These are phyloP conservation scores for Arthrobotrys musiformis DNA, from an alignment of 2,329 filamentous ascomycete species.

Conservation along the genomic window DNA sequence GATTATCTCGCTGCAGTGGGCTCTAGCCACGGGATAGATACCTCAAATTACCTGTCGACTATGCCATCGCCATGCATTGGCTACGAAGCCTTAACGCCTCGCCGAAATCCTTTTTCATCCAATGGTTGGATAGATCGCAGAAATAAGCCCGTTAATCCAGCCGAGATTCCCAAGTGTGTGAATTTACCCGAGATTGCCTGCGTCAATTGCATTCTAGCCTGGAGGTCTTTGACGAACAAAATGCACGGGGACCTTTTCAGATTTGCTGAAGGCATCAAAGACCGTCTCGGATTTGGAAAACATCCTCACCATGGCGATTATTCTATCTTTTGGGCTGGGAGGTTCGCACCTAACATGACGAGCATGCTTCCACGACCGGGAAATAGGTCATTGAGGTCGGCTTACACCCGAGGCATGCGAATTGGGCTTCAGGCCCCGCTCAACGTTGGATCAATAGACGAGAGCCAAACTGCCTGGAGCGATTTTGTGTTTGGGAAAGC, in stretches of 20 bases:
- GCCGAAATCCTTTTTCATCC: conserved; percentile 12
- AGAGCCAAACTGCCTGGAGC: conserved; percentile 34
- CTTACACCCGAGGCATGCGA: conserved; percentile 9
- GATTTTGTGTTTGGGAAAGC: conserved; percentile 17
- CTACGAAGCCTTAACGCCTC: conserved; percentile 30
- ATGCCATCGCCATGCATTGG: conserved; percentile 42
- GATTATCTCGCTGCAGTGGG: conserved; percentile 2
- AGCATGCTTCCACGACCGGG: not conserved
- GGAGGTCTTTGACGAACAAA: conserved; percentile 28
- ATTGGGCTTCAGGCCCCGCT: conserved; percentile 7
- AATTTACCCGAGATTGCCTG: conserved; percentile 28
- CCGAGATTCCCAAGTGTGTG: conserved; percentile 40
- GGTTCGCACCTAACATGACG: conserved; percentile 2
- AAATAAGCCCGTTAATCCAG: conserved; percentile 8
- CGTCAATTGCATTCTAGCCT: conserved; percentile 43
- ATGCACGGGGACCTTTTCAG: conserved; percentile 44
- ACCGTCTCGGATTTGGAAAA: conserved; percentile 10
- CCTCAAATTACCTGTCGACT: conserved; percentile 16
- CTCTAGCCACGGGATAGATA: not conserved
- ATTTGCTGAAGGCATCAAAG: conserved; percentile 38
- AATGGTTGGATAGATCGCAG: conserved; percentile 40
- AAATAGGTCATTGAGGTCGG: not conserved
- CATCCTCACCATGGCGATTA: conserved; percentile 28
- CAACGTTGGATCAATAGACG: conserved; percentile 5
- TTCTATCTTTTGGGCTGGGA: conserved; percentile 27